A percentile compares a stretch with the other conserved stretches of the same genome.
Evolutionary conservation across 225 moss, liverwort and hornwort genomes (phyloP).

Genomic region (Antitrichia curtipendula): DNA sequence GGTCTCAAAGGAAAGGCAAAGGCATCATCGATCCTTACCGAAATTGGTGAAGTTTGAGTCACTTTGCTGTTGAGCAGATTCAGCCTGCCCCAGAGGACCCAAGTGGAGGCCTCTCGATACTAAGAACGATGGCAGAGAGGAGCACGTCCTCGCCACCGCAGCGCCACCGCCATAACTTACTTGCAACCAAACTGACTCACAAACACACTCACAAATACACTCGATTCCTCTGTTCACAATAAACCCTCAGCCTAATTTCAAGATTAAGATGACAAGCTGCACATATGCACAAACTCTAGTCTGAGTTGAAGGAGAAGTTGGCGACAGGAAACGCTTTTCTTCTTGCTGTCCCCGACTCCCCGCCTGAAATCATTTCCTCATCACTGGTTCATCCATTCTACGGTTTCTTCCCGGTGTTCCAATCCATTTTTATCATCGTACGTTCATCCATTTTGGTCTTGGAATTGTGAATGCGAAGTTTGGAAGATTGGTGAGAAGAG

Average conservation of each 20-base stretch:
- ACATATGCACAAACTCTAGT: background rate
- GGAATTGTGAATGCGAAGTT: background rate
- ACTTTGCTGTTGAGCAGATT: background rate
- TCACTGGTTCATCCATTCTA: background rate
- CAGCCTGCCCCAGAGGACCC: conserved; percentile 6
- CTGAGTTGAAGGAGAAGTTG: background rate
- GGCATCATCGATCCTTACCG: background rate
- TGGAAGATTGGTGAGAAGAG: background rate
- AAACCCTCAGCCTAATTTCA: background rate
- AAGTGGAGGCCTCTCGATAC: background rate
- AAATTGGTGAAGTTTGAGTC: conserved; percentile 39
- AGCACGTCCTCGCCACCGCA: conserved; percentile 15
- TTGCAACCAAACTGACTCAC: background rate
- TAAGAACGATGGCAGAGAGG: conserved; percentile 10
- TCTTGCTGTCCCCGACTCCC: too few relatives aligned
- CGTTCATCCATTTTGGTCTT: background rate
- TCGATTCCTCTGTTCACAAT: background rate
- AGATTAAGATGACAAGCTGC: background rate
- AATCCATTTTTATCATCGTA: background rate
- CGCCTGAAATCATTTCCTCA: background rate
- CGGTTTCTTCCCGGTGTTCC: background rate
- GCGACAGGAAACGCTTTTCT: background rate
- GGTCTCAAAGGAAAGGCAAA: background rate
- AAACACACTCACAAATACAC: background rate
- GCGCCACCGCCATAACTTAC: conserved; percentile 22